Conservation (phyloP, 2,329 filamentous ascomycete species). For the Curvularia sp. region DNA sequence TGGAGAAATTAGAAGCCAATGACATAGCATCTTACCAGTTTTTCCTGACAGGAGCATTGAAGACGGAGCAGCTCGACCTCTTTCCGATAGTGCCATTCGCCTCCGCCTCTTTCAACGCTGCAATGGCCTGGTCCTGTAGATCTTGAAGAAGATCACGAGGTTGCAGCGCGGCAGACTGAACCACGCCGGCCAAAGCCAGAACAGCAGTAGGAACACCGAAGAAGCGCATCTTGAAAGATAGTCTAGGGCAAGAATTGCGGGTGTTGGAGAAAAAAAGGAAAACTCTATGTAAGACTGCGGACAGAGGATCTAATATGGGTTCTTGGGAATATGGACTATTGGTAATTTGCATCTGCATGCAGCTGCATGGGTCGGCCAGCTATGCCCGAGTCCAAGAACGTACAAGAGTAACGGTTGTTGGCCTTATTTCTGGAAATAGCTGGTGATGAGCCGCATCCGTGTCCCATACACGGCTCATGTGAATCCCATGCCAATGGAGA, state of each 20-base stretch:
- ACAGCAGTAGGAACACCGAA: conserved; percentile 5
- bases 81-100: conserved; percentile 12
- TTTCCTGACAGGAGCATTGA: conserved; percentile 18
- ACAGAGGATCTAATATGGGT: conserved; percentile 4
- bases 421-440: not conserved
- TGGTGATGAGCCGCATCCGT: not conserved
- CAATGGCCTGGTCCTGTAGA: conserved; percentile 24
- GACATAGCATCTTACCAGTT: conserved; percentile 22
- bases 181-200: conserved; percentile 18
- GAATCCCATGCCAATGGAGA: not conserved
- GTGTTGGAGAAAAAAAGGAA: not conserved
- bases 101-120: conserved; percentile 17
- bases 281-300: not conserved
- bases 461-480: not conserved
- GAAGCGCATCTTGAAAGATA: conserved; percentile 13
- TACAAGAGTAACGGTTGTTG: not conserved
- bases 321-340: not conserved
- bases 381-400: conserved; percentile 1
- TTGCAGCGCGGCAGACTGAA: conserved; percentile 16
- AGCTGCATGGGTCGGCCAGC: conserved; percentile 7
- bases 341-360: conserved; percentile 5
- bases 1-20: too few relatives aligned
- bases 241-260: not conserved
- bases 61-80: conserved; percentile 13
- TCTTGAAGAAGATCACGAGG: conserved; percentile 19